These are phyloP conservation scores for Fomitopsis pulvina DNA, from an alignment of 768 basidiomycete genomes.

Conservation along the genomic window DNA sequence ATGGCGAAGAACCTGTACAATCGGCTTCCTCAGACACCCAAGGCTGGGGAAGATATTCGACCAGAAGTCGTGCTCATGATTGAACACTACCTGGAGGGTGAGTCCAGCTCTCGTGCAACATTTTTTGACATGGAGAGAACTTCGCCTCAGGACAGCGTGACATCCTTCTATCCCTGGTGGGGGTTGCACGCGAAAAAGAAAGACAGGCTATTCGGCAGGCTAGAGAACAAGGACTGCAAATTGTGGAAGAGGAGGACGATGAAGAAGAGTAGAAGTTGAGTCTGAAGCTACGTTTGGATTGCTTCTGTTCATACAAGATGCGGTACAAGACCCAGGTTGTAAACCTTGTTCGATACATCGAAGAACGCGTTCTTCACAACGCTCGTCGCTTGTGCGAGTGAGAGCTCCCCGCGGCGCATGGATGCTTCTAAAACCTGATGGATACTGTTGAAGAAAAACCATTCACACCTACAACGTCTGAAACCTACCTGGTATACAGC, in stretches of 20 bases:
- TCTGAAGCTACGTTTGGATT: background rate
- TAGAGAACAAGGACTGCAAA: slow-evolving; percentile 43
- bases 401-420: slow-evolving; percentile 43
- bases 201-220: slow-evolving; percentile 41
- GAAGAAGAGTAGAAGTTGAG: slow-evolving; percentile 5
- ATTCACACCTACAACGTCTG: background rate
- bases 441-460: background rate
- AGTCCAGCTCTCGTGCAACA: background rate
- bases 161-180: slow-evolving; percentile 49
- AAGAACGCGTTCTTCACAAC: slow-evolving; percentile 57
- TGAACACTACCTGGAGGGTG: slow-evolving; percentile 51
- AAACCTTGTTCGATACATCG: slow-evolving; percentile 59
- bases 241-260: slow-evolving; percentile 38
- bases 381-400: slow-evolving; percentile 44
- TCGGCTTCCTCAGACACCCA: slow-evolving; percentile 35
- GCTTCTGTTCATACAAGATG: background rate
- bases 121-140: background rate
- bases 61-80: slow-evolving; percentile 61
- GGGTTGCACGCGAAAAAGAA: slow-evolving; percentile 42
- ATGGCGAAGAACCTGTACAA: slow-evolving; percentile 54
- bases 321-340: slow-evolving; percentile 45
- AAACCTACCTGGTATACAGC: slow-evolving; percentile 47
- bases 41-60: slow-evolving; percentile 27
- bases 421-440: slow-evolving; percentile 50
- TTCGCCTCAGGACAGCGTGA: slow-evolving; percentile 44